Conservation (phyloP, 345 rosid species). For the Syzygium oleosum region DNA sequence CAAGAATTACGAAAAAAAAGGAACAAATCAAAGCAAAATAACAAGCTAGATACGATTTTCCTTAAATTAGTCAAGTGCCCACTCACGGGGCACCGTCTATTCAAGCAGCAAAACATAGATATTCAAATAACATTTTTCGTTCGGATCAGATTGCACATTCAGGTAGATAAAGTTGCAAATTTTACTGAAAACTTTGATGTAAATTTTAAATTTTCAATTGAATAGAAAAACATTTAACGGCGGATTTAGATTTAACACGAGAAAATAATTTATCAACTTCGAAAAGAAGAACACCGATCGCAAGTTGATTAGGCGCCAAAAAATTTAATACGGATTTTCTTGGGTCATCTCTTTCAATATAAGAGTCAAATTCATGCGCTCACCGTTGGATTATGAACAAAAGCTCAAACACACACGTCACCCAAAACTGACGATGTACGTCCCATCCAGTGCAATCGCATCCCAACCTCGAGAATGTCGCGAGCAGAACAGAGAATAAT, state of each 20-base stretch:
- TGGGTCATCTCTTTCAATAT: background rate
- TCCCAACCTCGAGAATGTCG: background rate
- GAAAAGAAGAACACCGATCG: background rate
- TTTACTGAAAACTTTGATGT: background rate
- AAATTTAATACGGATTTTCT: background rate
- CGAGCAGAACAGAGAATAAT: background rate
- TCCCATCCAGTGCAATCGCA: background rate
- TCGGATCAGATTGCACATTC: background rate
- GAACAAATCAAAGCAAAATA: background rate
- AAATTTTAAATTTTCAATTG: too few species aligned
- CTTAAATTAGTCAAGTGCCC: background rate
- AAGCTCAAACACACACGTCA: too few species aligned
- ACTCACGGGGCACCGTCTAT: background rate
- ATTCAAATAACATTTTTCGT: background rate
- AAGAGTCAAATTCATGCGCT: rapidly evolving
- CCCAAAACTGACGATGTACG: too few species aligned
- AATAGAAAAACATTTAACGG: background rate
- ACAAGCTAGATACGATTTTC: background rate
- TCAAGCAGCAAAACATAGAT: background rate
- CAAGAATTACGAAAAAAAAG: background rate
- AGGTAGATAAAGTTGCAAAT: background rate
- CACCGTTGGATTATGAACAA: background rate
- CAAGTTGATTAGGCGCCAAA: background rate
- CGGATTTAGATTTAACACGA: background rate
- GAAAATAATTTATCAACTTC: background rate